Evolutionary conservation across 345 rosid species (phyloP), one percentile per base, ranked within the genome.

Genomic region (Orychophragmus violaceus): DNA sequence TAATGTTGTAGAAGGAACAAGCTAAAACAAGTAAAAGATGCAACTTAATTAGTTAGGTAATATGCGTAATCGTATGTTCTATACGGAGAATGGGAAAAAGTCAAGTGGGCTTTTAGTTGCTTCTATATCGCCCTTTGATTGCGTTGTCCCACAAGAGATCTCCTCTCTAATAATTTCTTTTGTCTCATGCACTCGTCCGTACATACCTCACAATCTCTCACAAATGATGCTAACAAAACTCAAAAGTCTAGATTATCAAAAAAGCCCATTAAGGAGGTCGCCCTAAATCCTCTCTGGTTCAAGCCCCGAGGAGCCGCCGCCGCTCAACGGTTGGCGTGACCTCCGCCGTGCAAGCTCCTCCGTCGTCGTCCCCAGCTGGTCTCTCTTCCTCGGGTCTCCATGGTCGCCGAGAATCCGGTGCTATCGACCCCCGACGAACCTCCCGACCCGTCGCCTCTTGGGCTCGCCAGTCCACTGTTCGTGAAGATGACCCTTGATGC

Each of bases 191-290:
- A 49, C 0, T 42, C 16, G 51, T 59, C 73, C 73, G 73, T 69
- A 69, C 66, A 69, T 59, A 69, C 39, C 29, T 68, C 48, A 22
- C 48, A n/a, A 24, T 58, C 19, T 69, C 66, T 59, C 59, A 35
- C 21, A 49, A 36, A 36, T 13, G 29, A 48, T 45, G 45, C 36
- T 46, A 45, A 19, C 21, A 22, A 9, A 54, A 29, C 25, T 39
- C 13, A 14, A n/a, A 53, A 51, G 21, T 6, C 39, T n/a, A 41
- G 6, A 30, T 18, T 13, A 62, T 12, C 21, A 7, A 19, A 46
- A 29, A 2, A 30, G n/a, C n/a, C n/a, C n/a, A n/a, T n/a, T n/a
- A n/a, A n/a, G n/a, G n/a, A n/a, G n/a, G n/a, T n/a, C n/a, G n/a
- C n/a, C n/a, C n/a, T n/a, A n/a, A n/a, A n/a, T n/a, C n/a, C n/a